phyloP scores from a whole-genome alignment of 768 basidiomycete genomes.

The Tulasnella sp. region DNA sequence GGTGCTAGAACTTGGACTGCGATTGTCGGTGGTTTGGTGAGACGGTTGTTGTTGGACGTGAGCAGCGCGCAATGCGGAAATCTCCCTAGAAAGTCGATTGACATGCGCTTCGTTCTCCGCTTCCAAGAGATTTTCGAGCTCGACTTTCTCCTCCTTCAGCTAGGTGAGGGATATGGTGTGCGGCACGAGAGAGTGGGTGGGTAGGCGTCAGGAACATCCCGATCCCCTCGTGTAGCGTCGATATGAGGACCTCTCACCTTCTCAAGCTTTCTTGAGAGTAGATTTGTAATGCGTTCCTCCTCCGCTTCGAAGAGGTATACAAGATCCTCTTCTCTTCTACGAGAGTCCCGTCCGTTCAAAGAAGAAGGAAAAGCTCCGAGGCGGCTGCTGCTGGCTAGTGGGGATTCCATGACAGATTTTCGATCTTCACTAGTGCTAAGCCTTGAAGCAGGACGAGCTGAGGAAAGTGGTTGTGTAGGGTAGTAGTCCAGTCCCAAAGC shows the following conservation, averaged over 20 bases:
- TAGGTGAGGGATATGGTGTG: slow-evolving; percentile 28
- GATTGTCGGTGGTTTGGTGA: neutral
- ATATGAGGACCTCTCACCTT: slow-evolving; percentile 42
- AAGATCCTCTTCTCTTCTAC: slow-evolving; percentile 58
- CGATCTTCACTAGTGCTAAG: neutral
- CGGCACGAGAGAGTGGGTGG: neutral
- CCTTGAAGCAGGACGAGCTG: neutral
- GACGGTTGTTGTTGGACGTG: slow-evolving; percentile 40
- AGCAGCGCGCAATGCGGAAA: slow-evolving; percentile 53
- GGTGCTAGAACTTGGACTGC: slow-evolving; percentile 12
- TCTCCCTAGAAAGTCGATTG: slow-evolving; percentile 62
- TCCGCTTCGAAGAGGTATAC: slow-evolving; percentile 88
- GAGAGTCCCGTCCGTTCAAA: slow-evolving; percentile 33
- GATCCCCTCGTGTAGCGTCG: neutral
- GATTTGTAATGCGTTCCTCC: slow-evolving; percentile 80
- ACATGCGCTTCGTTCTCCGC: slow-evolving; percentile 84
- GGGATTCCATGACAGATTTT: slow-evolving; percentile 32
- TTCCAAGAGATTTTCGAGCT: slow-evolving; percentile 71
- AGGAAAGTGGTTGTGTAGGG: neutral
- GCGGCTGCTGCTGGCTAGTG: slow-evolving; percentile 33
- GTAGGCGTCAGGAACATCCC: neutral
- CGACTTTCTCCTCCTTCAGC: slow-evolving; percentile 80
- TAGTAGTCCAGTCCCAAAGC: neutral
- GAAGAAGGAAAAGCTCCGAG: slow-evolving; percentile 42
- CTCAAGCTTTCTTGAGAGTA: slow-evolving; percentile 74